Base-by-base conservation (phyloP, 805 yeast species). In the Schwanniomyces vanrijiae region DNA sequence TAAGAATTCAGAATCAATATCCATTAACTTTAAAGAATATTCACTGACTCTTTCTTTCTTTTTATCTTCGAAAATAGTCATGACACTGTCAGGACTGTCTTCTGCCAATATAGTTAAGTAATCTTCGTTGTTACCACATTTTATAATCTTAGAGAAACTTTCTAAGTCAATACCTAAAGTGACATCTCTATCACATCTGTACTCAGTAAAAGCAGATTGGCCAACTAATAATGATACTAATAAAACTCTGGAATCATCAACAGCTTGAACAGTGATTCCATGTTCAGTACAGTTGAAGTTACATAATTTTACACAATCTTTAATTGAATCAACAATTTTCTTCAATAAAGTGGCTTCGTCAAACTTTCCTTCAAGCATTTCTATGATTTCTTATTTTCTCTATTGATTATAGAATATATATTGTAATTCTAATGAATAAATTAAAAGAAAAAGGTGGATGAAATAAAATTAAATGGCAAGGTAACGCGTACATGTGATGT, bases 301-400 rank as follows among this genome's bases (percentile, higher is more conserved):
- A 76, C 97, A 94, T 59, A 91, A 80, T 61, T 88, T 89, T 52
- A 94, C 97, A 62, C 96, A 86, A 64, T 94, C 99, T 65, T 90
- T 88, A 66, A 92, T 87, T 48, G 98, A 84, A 58, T 94, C 99
- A 60, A 91, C 86, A 62, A 91, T 86, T 69, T 88, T 90, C 73
- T 94, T 94, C 65, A 94, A 82, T 55, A 90, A 80, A 48, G 91
- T 80, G 45, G 98, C 96, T 76, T 90, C 91, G 60, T 87, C 92
- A 58, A 94, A 88, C 76, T 90, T 91, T 56, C 96, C 98, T 82
- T 94, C 99, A 75, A 94, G 83, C 98, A 94, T 94, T n/a, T n/a
- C n/a, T n/a, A n/a, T n/a, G n/a, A n/a, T n/a, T n/a, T 26, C 40
- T 34, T 11, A 22, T 13, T 38, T 9, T 38, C 43, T 37, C 31